These are phyloP conservation scores for Rheum nobile DNA, from an alignment of 148 eudicot species.

Conservation along the genomic window DNA sequence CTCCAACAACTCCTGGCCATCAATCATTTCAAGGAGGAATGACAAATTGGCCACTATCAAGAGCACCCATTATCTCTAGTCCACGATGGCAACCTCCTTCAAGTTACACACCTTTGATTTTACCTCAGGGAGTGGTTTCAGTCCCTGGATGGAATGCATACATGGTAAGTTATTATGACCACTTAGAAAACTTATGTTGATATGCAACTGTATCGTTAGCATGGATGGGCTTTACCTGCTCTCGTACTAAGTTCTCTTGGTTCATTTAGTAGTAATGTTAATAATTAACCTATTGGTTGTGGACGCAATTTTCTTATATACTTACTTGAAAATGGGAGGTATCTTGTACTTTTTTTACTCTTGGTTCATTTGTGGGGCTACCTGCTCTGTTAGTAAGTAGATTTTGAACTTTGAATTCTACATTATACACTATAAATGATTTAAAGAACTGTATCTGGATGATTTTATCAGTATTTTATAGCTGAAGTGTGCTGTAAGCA, in stretches of 20 bases:
- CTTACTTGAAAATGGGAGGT: neutral
- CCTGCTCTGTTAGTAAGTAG: neutral
- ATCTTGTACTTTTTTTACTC: neutral
- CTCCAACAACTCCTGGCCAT: constrained; percentile 68
- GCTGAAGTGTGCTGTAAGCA: neutral
- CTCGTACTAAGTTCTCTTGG: neutral
- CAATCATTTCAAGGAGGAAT: constrained; percentile 67
- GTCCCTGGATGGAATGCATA: constrained; percentile 81
- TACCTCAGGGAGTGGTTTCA: constrained; percentile 79
- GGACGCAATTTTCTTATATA: neutral
- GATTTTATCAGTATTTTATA: neutral
- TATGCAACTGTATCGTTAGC: neutral
- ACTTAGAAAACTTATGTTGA: neutral
- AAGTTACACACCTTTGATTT: constrained; percentile 58
- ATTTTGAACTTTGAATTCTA: neutral
- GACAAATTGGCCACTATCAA: constrained; percentile 58
- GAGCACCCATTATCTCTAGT: constrained; percentile 57
- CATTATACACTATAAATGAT: neutral
- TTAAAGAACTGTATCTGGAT: neutral
- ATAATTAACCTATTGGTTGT: neutral
- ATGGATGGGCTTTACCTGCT: neutral
- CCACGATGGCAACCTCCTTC: constrained; percentile 92
- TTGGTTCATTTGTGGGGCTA: neutral
- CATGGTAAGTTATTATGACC: constrained; percentile 46
- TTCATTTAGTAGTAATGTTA: neutral